Evolutionary conservation across 2,329 filamentous ascomycete species (phyloP).

Genomic region (Aureobasidium sp.): DNA sequence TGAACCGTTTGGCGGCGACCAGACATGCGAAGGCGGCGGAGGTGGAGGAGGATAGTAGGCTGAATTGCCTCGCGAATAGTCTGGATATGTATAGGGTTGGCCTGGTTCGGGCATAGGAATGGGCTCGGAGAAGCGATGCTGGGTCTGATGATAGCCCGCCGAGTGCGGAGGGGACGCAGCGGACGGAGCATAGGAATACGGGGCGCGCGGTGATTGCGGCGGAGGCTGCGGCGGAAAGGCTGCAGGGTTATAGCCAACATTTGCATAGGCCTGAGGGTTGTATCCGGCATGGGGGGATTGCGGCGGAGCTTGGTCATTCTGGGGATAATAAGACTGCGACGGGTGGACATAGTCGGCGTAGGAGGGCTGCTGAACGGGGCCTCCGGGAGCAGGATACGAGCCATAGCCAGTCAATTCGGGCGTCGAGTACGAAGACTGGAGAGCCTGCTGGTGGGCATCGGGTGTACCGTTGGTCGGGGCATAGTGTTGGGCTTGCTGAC

Average conservation of each 20-base stretch:
- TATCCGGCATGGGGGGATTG: neutral
- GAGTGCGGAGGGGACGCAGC: neutral
- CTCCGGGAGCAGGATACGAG: neutral
- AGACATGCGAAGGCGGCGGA: constrained; percentile 1
- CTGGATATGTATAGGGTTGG: constrained; percentile 2
- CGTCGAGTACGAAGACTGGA: constrained; percentile 6
- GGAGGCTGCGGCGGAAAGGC: constrained; percentile 12
- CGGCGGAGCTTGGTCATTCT: neutral
- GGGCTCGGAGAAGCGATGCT: neutral
- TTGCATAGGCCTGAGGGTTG: constrained; percentile 9
- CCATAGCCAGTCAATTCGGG: constrained; percentile 7
- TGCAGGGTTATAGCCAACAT: constrained; percentile 13
- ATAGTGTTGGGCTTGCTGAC: neutral
- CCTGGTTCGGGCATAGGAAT: constrained; percentile 10
- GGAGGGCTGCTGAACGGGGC: neutral
- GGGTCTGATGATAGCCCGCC: neutral
- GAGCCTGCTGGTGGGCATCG: neutral
- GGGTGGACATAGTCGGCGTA: constrained; percentile 5
- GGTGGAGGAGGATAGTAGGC: neutral
- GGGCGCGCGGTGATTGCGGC: neutral
- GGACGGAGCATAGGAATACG: constrained; percentile 1
- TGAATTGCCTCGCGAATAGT: neutral
- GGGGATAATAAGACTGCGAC: neutral
- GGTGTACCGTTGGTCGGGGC: neutral
- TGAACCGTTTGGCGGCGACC: neutral